A percentile compares a stretch with the other conserved stretches of the same genome.
Conservation (phyloP, 805 yeast species). For the Teunomyces kruisii region DNA sequence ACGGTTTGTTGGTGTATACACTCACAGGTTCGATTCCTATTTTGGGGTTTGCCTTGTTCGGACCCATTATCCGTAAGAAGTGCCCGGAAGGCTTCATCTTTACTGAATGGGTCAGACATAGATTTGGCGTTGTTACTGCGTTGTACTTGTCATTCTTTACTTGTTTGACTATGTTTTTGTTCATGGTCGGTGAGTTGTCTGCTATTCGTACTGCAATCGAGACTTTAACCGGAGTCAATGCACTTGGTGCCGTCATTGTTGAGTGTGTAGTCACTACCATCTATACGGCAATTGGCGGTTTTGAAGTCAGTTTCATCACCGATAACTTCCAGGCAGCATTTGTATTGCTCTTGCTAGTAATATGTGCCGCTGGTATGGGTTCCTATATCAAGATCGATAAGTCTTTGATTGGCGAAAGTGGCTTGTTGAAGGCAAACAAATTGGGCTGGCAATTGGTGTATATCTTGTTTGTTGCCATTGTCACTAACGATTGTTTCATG, state of each 20-base stretch:
- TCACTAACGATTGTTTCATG: constrained; percentile 86
- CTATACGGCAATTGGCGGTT: constrained; percentile 87
- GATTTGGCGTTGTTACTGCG: constrained; percentile 74
- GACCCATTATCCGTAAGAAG: constrained; percentile 72
- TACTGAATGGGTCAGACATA: constrained; percentile 89
- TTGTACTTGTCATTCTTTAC: constrained; percentile 79
- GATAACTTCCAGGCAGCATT: constrained; percentile 82
- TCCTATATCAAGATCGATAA: constrained; percentile 64
- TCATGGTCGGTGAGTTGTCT: constrained; percentile 83
- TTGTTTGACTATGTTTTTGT: constrained; percentile 78
- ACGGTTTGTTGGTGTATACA: constrained; percentile 81
- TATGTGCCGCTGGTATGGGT: constrained; percentile 80
- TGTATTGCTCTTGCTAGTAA: constrained; percentile 63
- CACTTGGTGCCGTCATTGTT: constrained; percentile 77
- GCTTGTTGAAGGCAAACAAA: constrained; percentile 61
- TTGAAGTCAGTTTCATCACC: constrained; percentile 82
- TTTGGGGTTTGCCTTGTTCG: constrained; percentile 75
- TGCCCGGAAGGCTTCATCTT: constrained; percentile 90
- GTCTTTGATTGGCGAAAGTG: constrained; percentile 61
- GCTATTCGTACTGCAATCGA: constrained; percentile 77
- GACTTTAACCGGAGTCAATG: constrained; percentile 74
- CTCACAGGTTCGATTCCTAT: constrained; percentile 81
- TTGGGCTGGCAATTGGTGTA: constrained; percentile 90
- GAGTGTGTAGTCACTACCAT: constrained; percentile 86
- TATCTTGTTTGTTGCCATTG: constrained; percentile 80